Percentiles rank a stretch among this genome's conserved stretches.
Evolutionary conservation across 768 basidiomycete genomes (phyloP).

Genomic region (Gymnopilus junonius): DNA sequence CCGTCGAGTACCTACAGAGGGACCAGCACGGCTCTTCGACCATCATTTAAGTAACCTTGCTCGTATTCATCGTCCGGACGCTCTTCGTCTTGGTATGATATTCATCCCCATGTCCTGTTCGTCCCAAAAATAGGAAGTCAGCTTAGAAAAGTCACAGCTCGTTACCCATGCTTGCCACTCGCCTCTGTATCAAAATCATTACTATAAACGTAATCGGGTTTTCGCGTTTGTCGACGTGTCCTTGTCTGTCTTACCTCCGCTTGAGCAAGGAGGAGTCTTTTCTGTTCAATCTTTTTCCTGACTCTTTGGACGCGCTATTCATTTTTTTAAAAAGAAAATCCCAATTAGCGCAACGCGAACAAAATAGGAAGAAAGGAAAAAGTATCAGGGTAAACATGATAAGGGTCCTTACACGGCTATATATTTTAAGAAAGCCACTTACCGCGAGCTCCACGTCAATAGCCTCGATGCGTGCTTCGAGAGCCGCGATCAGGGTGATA

Average conservation of each 20-base stretch:
- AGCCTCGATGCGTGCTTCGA: slow-evolving; percentile 66
- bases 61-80: slow-evolving; percentile 68
- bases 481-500: slow-evolving; percentile 57
- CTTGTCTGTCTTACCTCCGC: slow-evolving; percentile 81
- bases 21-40: slow-evolving; percentile 41
- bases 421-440: slow-evolving; percentile 38
- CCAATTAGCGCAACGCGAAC: slow-evolving; percentile 6
- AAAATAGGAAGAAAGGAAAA: background rate
- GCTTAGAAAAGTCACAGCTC: slow-evolving; percentile 20
- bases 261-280: slow-evolving; percentile 66
- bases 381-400: slow-evolving; percentile 2
- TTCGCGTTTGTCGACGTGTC: slow-evolving; percentile 71
- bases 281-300: slow-evolving; percentile 72
- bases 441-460: slow-evolving; percentile 77
- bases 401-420: slow-evolving; percentile 8
- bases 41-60: slow-evolving; percentile 56
- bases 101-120: slow-evolving; percentile 57
- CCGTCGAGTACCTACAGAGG: slow-evolving; percentile 48
- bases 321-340: slow-evolving; percentile 9
- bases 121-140: slow-evolving; percentile 37
- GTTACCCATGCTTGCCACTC: slow-evolving; percentile 33
- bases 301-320: slow-evolving; percentile 72
- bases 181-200: slow-evolving; percentile 69
- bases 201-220: slow-evolving; percentile 83
- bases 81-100: slow-evolving; percentile 70